phyloP scores from a whole-genome alignment of 257 asterid genomes.

The Solanum pinnatisectum region DNA sequence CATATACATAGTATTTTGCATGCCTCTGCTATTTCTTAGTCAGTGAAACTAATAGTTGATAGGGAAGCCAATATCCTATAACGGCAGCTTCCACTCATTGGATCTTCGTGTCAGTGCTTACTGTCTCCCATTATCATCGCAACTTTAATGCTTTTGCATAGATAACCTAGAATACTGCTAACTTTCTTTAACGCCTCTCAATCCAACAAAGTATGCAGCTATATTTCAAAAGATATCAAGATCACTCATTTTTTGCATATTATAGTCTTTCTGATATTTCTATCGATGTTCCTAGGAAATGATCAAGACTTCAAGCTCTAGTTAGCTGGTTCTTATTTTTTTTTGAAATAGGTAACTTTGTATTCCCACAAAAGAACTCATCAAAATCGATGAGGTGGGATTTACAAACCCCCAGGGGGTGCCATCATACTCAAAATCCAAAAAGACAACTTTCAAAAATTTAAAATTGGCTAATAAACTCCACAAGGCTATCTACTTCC shows the following conservation, averaged over 20 bases:
- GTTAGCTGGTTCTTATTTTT: not conserved
- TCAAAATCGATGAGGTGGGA: too few species aligned
- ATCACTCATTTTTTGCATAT: not conserved
- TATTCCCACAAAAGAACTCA: too few species aligned
- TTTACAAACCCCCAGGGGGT: too few species aligned
- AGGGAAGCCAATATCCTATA: not conserved
- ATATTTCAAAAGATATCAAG: not conserved
- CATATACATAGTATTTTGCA: not conserved
- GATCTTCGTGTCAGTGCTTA: not conserved
- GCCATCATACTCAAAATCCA: too few species aligned
- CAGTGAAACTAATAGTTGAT: not conserved
- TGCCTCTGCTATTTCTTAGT: not conserved
- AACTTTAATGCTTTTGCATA: not conserved
- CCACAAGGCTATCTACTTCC: too few species aligned
- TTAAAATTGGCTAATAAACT: too few species aligned
- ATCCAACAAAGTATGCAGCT: not conserved
- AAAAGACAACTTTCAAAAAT: too few species aligned
- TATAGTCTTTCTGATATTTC: not conserved
- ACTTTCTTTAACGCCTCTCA: not conserved
- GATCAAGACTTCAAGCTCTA: not conserved
- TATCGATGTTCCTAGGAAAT: not conserved
- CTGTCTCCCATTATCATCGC: not conserved
- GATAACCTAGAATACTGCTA: not conserved
- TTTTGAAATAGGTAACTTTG: too few species aligned
- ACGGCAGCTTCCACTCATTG: not conserved